Evolutionary conservation across 192 early-diverging fungal species (phyloP).

Genomic region (Gaertneriomyces semiglobifer): DNA sequence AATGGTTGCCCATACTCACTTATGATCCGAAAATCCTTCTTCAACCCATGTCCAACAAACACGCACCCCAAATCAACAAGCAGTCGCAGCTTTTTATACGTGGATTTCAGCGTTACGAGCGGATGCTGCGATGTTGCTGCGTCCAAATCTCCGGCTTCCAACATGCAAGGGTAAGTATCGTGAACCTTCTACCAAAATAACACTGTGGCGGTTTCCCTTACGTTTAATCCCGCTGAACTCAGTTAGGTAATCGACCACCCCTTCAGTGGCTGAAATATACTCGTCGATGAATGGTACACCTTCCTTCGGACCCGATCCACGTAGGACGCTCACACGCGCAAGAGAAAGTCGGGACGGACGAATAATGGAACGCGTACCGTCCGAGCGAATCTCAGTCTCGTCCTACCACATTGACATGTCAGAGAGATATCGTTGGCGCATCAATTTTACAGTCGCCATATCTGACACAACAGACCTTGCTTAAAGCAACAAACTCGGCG

Average conservation of each 20-base stretch:
- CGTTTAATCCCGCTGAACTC: slow-evolving; percentile 91
- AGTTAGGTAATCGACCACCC: slow-evolving; percentile 87
- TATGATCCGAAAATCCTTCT: slow-evolving; percentile 93
- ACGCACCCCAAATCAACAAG: slow-evolving; percentile 86
- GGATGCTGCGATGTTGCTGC: slow-evolving; percentile 65
- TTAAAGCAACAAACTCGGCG: slow-evolving; percentile 91
- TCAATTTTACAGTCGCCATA: neutral
- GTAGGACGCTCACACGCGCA: slow-evolving; percentile 86
- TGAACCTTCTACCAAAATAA: neutral
- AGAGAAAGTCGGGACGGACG: slow-evolving; percentile 77
- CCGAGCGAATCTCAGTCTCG: slow-evolving; percentile 85
- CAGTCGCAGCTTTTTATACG: slow-evolving; percentile 86
- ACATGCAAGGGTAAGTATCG: neutral
- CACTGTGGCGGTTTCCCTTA: slow-evolving; percentile 29
- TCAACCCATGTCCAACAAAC: slow-evolving; percentile 92
- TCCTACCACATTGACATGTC: slow-evolving; percentile 51
- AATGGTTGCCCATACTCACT: slow-evolving; percentile 50
- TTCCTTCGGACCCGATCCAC: slow-evolving; percentile 68
- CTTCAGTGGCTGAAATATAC: slow-evolving; percentile 81
- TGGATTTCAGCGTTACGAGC: slow-evolving; percentile 86
- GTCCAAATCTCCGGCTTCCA: slow-evolving; percentile 76
- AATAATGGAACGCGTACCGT: slow-evolving; percentile 81
- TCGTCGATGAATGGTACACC: slow-evolving; percentile 94
- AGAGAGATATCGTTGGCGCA: no score
- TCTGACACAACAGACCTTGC: slow-evolving; percentile 33